These are phyloP conservation scores for Cutaneotrichosporon mucoides DNA, from an alignment of 1,284 basidiomycete species.

Conservation along the genomic window DNA sequence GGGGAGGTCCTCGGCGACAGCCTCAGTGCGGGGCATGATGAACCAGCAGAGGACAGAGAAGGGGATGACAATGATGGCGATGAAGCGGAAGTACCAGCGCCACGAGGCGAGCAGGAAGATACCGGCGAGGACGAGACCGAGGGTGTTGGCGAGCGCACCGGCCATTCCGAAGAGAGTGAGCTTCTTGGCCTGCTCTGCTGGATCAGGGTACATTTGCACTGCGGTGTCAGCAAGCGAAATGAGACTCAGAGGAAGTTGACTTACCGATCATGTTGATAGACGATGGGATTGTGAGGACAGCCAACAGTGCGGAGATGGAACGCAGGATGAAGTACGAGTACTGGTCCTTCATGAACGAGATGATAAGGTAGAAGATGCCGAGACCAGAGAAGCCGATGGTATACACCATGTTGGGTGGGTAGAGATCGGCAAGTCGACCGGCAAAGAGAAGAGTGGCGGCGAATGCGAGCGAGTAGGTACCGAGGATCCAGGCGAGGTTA, in stretches of 20 bases:
- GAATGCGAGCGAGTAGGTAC: conserved; percentile 31
- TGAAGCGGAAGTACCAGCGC: conserved; percentile 48
- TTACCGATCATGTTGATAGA: conserved; percentile 43
- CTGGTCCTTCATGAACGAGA: conserved; percentile 44
- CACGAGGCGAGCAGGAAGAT: conserved; percentile 41
- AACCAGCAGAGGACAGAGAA: conserved; percentile 36
- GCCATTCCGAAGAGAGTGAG: conserved; percentile 44
- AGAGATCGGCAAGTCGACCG: conserved; percentile 42
- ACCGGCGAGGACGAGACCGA: conserved; percentile 38
- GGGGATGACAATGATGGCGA: conserved; percentile 36
- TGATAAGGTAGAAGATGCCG: conserved; percentile 44
- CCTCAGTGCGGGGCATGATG: conserved; percentile 39
- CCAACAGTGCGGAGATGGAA: conserved; percentile 41
- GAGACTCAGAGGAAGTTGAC: not conserved
- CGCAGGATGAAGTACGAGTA: conserved; percentile 46
- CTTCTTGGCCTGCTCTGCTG: conserved; percentile 37
- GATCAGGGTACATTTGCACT: conserved; percentile 44
- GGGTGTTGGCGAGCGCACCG: conserved; percentile 33
- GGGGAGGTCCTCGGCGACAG: conserved; percentile 38
- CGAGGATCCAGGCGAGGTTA: conserved; percentile 43
- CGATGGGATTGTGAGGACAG: conserved; percentile 43
- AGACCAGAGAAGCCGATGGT: conserved; percentile 40
- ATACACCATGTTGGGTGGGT: conserved; percentile 40
- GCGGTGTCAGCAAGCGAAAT: not conserved
- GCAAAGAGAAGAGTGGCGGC: conserved; percentile 39